Evolutionary conservation across 2,329 filamentous ascomycete genomes (phyloP).

Genomic region (Mycosphaerella arachidis): DNA sequence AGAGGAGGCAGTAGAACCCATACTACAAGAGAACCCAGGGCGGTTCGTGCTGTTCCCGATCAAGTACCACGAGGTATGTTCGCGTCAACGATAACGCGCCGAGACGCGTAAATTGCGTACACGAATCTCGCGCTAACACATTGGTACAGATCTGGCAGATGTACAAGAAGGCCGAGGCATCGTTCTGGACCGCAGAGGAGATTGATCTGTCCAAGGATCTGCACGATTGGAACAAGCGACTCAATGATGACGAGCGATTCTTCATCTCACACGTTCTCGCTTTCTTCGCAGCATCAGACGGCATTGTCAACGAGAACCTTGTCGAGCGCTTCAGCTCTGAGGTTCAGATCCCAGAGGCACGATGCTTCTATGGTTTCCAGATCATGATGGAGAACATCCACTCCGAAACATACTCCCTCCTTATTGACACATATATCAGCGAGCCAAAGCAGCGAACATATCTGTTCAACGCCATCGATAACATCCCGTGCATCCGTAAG

Average conservation of each 20-base stretch:
- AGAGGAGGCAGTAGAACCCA: slow-evolving; percentile 77
- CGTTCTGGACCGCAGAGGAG: slow-evolving; percentile 99
- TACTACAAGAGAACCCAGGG: slow-evolving; percentile 91
- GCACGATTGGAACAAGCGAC: slow-evolving; percentile 97
- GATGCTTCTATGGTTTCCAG: slow-evolving; percentile 99
- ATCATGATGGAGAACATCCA: slow-evolving; percentile 99
- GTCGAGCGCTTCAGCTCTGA: slow-evolving; percentile 96
- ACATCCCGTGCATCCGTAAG: slow-evolving; percentile 95
- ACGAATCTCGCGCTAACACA: slow-evolving; percentile 20
- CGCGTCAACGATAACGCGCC: slow-evolving; percentile 58
- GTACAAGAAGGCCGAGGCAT: slow-evolving; percentile 99
- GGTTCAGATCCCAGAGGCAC: slow-evolving; percentile 94
- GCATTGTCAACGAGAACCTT: slow-evolving; percentile 99
- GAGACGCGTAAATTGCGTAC: slow-evolving; percentile 34
- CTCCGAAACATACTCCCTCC: slow-evolving; percentile 97
- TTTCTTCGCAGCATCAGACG: slow-evolving; percentile 98
- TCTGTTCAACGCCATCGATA: slow-evolving; percentile 98
- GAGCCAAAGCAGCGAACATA: slow-evolving; percentile 90
- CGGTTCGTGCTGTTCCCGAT: slow-evolving; percentile 98
- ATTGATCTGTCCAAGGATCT: slow-evolving; percentile 98
- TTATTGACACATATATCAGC: slow-evolving; percentile 99
- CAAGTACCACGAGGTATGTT: slow-evolving; percentile 95
- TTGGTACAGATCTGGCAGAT: slow-evolving; percentile 92
- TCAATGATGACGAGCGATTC: slow-evolving; percentile 95
- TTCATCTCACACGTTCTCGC: slow-evolving; percentile 98